Conservation (phyloP, 2,329 filamentous ascomycete genomes). For the Whalleya microplaca region DNA sequence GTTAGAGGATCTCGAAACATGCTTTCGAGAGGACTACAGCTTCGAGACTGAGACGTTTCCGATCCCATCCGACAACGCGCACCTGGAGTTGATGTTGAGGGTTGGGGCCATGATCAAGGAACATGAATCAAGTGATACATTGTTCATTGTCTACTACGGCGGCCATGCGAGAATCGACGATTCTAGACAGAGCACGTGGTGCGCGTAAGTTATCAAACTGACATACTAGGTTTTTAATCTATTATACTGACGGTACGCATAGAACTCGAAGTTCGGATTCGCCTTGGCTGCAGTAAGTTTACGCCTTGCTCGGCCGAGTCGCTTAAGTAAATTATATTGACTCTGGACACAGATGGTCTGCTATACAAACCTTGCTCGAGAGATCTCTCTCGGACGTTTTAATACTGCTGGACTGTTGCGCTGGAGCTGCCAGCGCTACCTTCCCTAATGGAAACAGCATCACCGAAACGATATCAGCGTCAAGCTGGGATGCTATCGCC, state of each 20-base stretch:
- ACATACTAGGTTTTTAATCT: not conserved
- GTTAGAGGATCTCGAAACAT: constrained; percentile 59
- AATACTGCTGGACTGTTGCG: constrained; percentile 63
- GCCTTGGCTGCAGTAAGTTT: constrained; percentile 57
- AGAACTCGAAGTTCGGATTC: constrained; percentile 56
- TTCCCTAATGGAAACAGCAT: constrained; percentile 62
- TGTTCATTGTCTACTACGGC: constrained; percentile 63
- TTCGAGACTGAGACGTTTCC: constrained; percentile 62
- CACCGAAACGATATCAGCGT: constrained; percentile 65
- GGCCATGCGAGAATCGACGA: constrained; percentile 64
- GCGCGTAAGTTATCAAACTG: constrained; percentile 49
- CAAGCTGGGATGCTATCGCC: constrained; percentile 64
- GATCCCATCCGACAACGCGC: constrained; percentile 62
- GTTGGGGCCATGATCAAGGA: constrained; percentile 61
- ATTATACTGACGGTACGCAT: constrained; percentile 10
- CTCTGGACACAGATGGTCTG: constrained; percentile 52
- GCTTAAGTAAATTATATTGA: constrained; percentile 10
- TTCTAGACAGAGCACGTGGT: constrained; percentile 63
- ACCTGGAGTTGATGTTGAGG: constrained; percentile 61
- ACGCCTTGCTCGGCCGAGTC: constrained; percentile 3
- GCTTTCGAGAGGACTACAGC: constrained; percentile 57
- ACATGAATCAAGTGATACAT: constrained; percentile 57
- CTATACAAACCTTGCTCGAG: constrained; percentile 62
- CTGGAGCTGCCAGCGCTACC: constrained; percentile 62
- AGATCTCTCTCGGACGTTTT: constrained; percentile 60